These are phyloP conservation scores for Verruconis gallopava DNA, from an alignment of 2,329 filamentous ascomycete genomes.

Conservation along the genomic window DNA sequence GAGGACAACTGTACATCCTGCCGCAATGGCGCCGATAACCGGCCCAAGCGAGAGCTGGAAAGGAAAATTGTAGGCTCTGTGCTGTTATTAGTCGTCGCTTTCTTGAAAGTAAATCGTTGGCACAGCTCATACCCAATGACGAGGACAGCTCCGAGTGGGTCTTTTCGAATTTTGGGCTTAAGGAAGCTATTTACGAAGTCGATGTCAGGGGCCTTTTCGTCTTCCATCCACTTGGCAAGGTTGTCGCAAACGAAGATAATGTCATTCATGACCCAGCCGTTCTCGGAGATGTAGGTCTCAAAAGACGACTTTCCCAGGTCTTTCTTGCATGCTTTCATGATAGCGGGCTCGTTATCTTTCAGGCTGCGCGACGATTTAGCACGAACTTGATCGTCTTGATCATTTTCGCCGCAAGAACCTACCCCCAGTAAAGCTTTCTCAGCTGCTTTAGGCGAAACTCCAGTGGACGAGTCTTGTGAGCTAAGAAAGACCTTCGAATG, in stretches of 20 bases:
- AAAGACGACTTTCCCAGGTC: constrained; percentile 69
- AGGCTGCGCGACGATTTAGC: constrained; percentile 32
- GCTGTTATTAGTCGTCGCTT: constrained; percentile 4
- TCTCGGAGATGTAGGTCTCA: constrained; percentile 63
- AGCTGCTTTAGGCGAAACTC: constrained; percentile 76
- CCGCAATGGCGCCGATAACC: constrained; percentile 78
- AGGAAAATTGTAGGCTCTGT: constrained; percentile 81
- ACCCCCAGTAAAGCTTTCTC: constrained; percentile 88
- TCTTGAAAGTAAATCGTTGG: background rate
- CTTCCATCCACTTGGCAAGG: constrained; percentile 68
- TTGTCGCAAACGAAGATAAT: constrained; percentile 67
- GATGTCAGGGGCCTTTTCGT: constrained; percentile 63
- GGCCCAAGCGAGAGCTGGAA: constrained; percentile 68
- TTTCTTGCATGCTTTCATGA: constrained; percentile 60
- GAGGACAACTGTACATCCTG: constrained; percentile 76
- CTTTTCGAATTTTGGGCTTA: constrained; percentile 67
- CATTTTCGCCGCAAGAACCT: constrained; percentile 14
- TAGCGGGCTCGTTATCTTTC: constrained; percentile 59
- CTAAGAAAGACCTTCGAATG: constrained; percentile 40
- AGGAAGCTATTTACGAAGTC: constrained; percentile 54
- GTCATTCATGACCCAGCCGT: constrained; percentile 68
- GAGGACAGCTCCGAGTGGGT: constrained; percentile 71
- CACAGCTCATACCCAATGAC: constrained; percentile 56
- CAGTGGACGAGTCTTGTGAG: constrained; percentile 70
- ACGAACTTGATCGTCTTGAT: background rate